Evolutionary conservation across 2,329 filamentous ascomycete genomes (phyloP), one percentile per base, ranked within the genome.

Genomic region (Tolypocladium endophyticum): DNA sequence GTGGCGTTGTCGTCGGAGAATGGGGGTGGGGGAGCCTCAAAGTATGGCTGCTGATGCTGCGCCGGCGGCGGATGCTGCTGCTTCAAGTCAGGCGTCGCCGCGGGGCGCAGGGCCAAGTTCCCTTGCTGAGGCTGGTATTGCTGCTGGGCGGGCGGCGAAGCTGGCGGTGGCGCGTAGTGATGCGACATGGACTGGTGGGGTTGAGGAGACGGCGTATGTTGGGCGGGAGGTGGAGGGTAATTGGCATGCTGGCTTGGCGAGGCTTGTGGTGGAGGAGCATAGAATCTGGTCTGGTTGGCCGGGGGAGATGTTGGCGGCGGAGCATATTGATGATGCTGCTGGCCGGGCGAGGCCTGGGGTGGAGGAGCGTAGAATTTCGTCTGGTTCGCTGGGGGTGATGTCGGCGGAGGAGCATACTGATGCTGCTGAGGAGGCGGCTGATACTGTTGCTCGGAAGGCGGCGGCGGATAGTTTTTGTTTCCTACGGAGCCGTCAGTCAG

Each of bases 271-370:
- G 63, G 63, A 30, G 64, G 64, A 57, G 77, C 72, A 55, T 78
- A 80, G 69, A 78, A 79, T 52, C 75, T 76, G 30, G 75, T 71
- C 62, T 75, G 74, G 67, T 73, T 74, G 47, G 77, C 75, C 4
- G 79, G 77, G 55, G 78, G 76, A 28, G 79, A 81, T 6, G 73
- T 76, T 33, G 79, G 77, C n/a, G 78, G 78, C 55, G 74, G 72
- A 54, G 77, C 77, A 64, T 79, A 80, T 36, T 36, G 35, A 36
- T 36, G 35, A 9, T 36, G 35, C 35, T 36, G 35, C 35, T 36
- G 35, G 28, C 61, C 53, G 7, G 61, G 60, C 55, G 64, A 64
- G 47, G 64, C 64, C 56, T 73, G 72, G 0, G 62, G 56, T 16
- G 63, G 63, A 30, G 64, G 64, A 58, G 77, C 72, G 55, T 78